Evolutionary conservation across 2,329 filamentous ascomycete genomes (phyloP), one percentile per base, ranked within the genome.

Genomic region (Calonectria naviculata): DNA sequence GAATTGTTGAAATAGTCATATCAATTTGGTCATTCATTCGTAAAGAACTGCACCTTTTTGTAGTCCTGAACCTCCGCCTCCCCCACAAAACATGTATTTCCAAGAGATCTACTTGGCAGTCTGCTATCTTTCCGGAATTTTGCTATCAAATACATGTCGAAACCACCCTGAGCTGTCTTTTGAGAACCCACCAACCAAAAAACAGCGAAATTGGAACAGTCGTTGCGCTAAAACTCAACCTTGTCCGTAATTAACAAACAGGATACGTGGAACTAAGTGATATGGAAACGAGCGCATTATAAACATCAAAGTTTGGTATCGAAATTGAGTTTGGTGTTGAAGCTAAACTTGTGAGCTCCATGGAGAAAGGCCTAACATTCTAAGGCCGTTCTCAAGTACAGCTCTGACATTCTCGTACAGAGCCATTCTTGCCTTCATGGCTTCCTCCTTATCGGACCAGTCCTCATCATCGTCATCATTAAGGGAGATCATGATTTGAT

Each of bases 351-450:
- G 77, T 5, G 49, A 1, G 1, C 31, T 68, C 73, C 70, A 78
- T 0, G 76, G 74, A 2, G 70, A 26, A 1, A 80, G 26, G 1
- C 78, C 87, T 73, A 91, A 81, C 73, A 85, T 81, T 42, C 82
- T 81, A 19, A 80, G n/a, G 0, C 64, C 78, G 52, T 80, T 80
- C 67, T 77, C 76, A n/a, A 80, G 68, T 1, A 80, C 78, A 44
- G 79, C 77, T 1, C 74, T 73, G 1, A 73, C 63, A 29, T 74
- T 76, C 80, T 93, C 90, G 28, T 89, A 90, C 3, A 93, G 85
- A 8, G 88, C 88, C 69, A 87, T 86, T 73, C 89, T 87, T 74
- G 88, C 85, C 82, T 93, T 87, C 13, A 86, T 84, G 44, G 87
- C 83, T 42, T 89, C 88, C 4, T 90, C 90, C 0, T 65, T 67